These are phyloP conservation scores for Aureobasidium sp. DNA, from an alignment of 2,329 filamentous ascomycete genomes.

Conservation along the genomic window DNA sequence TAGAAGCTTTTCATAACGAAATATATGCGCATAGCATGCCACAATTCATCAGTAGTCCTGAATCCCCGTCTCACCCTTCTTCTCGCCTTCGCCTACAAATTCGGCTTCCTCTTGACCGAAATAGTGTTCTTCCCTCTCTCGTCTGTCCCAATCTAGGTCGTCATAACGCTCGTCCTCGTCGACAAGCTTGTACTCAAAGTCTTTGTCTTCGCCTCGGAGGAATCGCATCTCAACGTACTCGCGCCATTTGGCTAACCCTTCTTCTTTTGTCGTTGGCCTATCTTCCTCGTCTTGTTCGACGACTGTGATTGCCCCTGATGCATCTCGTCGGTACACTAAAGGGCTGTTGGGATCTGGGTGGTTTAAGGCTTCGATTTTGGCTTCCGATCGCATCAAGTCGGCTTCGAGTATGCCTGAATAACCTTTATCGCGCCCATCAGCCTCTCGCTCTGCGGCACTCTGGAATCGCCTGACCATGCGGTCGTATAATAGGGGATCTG, in stretches of 20 bases:
- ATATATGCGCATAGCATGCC: neutral
- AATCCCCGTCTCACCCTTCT: conserved; percentile 41
- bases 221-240: conserved; percentile 69
- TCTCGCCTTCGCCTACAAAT: conserved; percentile 29
- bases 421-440: conserved; percentile 65
- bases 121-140: conserved; percentile 65
- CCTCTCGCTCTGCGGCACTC: conserved; percentile 63
- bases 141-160: conserved; percentile 51
- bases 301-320: conserved; percentile 50
- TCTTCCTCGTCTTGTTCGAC: conserved; percentile 50
- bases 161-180: conserved; percentile 70
- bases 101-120: conserved; percentile 65
- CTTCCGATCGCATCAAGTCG: conserved; percentile 69
- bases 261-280: conserved; percentile 52
- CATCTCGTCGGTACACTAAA: conserved; percentile 45
- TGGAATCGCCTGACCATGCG: conserved; percentile 71
- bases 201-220: conserved; percentile 63
- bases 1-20: conserved; percentile 12
- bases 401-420: conserved; percentile 74
- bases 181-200: conserved; percentile 68
- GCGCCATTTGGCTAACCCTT: conserved; percentile 63
- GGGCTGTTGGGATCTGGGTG: conserved; percentile 46
- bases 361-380: conserved; percentile 59
- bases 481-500: conserved; percentile 77
- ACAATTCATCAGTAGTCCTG: conserved; percentile 35